phyloP scores from a whole-genome alignment of 2,329 filamentous ascomycete species.

The Fusarium anthophilum region DNA sequence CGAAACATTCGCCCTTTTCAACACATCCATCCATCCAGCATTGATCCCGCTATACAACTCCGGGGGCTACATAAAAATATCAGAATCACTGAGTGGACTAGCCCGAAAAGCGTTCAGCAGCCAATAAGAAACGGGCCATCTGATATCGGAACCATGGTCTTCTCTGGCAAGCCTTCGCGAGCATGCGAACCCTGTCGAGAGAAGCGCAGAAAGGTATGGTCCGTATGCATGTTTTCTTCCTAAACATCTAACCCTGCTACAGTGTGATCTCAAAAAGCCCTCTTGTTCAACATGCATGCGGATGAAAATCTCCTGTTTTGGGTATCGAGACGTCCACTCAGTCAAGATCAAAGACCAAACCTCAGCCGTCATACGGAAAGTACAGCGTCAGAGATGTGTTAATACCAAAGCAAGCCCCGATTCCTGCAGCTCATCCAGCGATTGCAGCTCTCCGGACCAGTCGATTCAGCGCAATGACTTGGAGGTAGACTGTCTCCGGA shows the following conservation, averaged over 20 bases:
- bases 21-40: background rate
- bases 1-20: background rate
- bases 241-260: background rate
- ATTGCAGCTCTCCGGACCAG: fast-evolving
- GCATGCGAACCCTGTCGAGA: background rate
- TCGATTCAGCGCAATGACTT: fast-evolving
- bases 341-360: constrained; percentile 5
- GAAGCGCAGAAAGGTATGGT: constrained; percentile 7
- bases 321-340: background rate
- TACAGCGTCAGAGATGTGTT: background rate
- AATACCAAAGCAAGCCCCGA: background rate
- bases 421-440: fast-evolving
- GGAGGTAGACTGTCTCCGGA: background rate
- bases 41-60: background rate
- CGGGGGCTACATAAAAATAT: fast-evolving
- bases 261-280: background rate
- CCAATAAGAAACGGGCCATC: background rate
- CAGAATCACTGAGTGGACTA: fast-evolving
- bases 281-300: background rate
- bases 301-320: background rate
- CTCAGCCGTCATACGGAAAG: background rate
- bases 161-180: background rate
- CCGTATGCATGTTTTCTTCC: too few species aligned
- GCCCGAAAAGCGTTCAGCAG: background rate
- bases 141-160: background rate